phyloP scores from a whole-genome alignment of 2,329 filamentous ascomycete species.

The Penicillium expansum region DNA sequence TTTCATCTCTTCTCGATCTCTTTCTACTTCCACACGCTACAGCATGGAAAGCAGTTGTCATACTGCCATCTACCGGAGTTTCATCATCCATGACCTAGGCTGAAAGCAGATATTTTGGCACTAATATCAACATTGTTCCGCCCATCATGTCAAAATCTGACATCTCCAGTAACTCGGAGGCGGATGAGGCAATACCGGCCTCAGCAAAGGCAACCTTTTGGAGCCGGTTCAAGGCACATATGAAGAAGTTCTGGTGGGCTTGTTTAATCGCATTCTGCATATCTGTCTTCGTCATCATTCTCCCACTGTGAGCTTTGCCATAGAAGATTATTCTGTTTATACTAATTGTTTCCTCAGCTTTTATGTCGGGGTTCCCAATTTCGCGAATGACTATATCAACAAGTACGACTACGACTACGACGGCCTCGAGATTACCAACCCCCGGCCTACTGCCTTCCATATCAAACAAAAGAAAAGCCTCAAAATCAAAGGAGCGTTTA shows the following conservation, averaged over 20 bases:
- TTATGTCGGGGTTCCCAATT: conserved; percentile 26
- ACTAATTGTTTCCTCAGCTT: conserved; percentile 12
- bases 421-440: conserved; percentile 26
- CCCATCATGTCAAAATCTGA: conserved; percentile 22
- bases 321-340: not conserved
- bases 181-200: not conserved
- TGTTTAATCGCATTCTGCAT: conserved; percentile 22
- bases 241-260: conserved; percentile 30
- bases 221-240: conserved; percentile 23
- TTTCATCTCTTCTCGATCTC: not conserved
- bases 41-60: not conserved
- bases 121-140: not conserved
- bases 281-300: conserved; percentile 21
- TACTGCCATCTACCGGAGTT: not conserved
- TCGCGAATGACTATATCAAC: conserved; percentile 27
- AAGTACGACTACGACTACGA: conserved; percentile 21
- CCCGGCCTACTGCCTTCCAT: conserved; percentile 23
- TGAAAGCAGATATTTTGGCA: not conserved
- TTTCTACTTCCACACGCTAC: not conserved
- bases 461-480: conserved; percentile 21
- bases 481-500: conserved; percentile 19
- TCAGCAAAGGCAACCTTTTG: conserved; percentile 16
- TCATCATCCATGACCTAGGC: not conserved
- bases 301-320: conserved; percentile 21
- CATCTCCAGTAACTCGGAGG: conserved; percentile 12